phyloP scores from a whole-genome alignment of 176 grass and related monocot genomes.

The Hsuehochloa calcarea region DNA sequence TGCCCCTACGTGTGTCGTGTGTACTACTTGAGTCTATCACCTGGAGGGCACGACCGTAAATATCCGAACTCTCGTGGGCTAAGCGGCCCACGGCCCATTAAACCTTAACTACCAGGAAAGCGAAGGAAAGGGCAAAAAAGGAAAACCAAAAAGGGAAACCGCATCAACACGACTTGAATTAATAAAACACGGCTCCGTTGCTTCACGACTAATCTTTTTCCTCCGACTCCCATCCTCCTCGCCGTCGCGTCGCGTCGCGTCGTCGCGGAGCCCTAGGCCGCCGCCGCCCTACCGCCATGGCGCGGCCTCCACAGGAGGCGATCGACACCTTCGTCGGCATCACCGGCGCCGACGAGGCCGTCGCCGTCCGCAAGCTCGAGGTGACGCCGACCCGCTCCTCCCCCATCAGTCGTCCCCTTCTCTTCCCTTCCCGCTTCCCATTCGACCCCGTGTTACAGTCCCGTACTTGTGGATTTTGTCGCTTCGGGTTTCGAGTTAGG shows the following conservation, averaged over 20 bases:
- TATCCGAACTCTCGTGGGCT: not conserved
- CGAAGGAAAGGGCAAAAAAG: not conserved
- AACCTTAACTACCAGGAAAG: not conserved
- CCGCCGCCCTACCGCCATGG: constrained; percentile 37
- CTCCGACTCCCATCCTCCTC: constrained; percentile 14
- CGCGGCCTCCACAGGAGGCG: constrained; percentile 55
- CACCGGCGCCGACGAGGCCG: constrained; percentile 61
- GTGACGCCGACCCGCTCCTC: constrained; percentile 32
- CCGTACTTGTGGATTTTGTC: not conserved
- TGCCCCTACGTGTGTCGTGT: not conserved
- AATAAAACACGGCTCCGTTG: constrained; percentile 21
- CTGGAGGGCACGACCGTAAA: not conserved
- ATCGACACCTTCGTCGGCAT: constrained; percentile 88
- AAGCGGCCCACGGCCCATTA: not conserved
- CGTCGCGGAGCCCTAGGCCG: not conserved
- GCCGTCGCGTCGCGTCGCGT: not conserved
- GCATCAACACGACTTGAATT: constrained; percentile 20
- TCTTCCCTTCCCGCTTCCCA: not conserved
- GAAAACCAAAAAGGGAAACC: not conserved
- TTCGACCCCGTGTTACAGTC: not conserved
- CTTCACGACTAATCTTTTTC: constrained; percentile 37
- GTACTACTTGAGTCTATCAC: not conserved
- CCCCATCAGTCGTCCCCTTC: not conserved
- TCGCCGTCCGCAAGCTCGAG: constrained; percentile 79
- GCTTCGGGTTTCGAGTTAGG: constrained; percentile 8